phyloP scores from a whole-genome alignment of 352 stramenopile genomes.

The Globisporangium splendens region DNA sequence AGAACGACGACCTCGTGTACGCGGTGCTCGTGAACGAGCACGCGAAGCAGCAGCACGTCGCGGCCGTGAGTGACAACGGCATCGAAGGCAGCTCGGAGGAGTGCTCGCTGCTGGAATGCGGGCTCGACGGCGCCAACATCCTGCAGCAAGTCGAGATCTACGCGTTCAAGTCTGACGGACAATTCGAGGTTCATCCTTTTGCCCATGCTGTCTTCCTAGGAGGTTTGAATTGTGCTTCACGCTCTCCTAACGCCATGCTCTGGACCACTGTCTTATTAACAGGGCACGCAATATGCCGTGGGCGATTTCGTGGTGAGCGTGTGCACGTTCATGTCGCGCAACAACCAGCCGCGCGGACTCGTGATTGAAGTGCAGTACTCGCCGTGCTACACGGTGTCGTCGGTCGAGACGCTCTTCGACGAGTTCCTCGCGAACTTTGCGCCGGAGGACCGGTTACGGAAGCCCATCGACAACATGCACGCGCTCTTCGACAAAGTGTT shows the following conservation, averaged over 20 bases:
- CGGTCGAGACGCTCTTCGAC: slow-evolving; percentile 79
- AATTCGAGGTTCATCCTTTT: slow-evolving; percentile 61
- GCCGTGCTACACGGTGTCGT: slow-evolving; percentile 71
- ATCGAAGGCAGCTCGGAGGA: slow-evolving; percentile 70
- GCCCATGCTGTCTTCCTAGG: background rate
- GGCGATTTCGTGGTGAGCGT: slow-evolving; percentile 85
- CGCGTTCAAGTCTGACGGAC: slow-evolving; percentile 82
- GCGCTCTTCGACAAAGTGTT: slow-evolving; percentile 69
- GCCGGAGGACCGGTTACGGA: slow-evolving; percentile 64
- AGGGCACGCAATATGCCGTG: slow-evolving; percentile 79
- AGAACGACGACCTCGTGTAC: slow-evolving; percentile 86
- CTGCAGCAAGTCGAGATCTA: slow-evolving; percentile 89
- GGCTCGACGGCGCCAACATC: slow-evolving; percentile 80
- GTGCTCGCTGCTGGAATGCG: slow-evolving; percentile 79
- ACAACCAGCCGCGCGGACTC: slow-evolving; percentile 74
- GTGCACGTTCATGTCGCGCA: slow-evolving; percentile 86
- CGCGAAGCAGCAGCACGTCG: slow-evolving; percentile 26
- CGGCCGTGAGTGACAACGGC: slow-evolving; percentile 63
- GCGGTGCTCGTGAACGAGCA: slow-evolving; percentile 81
- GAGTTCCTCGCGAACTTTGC: slow-evolving; percentile 75
- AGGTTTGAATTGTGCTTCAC: background rate
- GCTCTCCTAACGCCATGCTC: background rate
- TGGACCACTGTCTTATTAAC: background rate
- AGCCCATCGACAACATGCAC: slow-evolving; percentile 65
- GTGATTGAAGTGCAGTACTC: slow-evolving; percentile 85